Conservation (phyloP, 805 yeast species). For the Ogataea nakhonphanomensis region DNA sequence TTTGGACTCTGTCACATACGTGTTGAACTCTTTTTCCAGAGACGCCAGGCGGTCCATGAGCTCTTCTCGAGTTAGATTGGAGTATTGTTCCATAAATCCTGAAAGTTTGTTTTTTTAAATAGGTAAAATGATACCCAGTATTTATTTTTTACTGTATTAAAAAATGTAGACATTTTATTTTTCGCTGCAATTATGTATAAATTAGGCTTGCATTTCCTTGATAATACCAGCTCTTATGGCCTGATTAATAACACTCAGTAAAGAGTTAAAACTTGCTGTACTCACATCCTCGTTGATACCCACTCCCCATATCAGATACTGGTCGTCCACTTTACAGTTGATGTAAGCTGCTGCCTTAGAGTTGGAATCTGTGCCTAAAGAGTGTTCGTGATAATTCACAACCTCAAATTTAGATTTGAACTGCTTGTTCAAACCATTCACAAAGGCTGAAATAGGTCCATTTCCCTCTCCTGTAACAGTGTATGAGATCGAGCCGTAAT, state of each 20-base stretch:
- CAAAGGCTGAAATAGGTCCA: slow-evolving; percentile 79
- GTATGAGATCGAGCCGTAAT: slow-evolving; percentile 30
- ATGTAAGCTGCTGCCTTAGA: slow-evolving; percentile 77
- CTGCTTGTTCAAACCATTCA: slow-evolving; percentile 52
- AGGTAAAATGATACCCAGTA: slow-evolving; percentile 1
- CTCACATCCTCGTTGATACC: slow-evolving; percentile 57
- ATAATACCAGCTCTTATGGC: slow-evolving; percentile 25
- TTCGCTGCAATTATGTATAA: neutral
- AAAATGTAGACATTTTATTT: no score
- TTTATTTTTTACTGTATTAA: neutral
- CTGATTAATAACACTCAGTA: slow-evolving; percentile 45
- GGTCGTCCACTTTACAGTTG: slow-evolving; percentile 32
- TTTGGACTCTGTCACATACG: slow-evolving; percentile 22
- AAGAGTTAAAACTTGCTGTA: slow-evolving; percentile 50
- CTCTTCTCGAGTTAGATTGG: slow-evolving; percentile 10
- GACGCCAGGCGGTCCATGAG: slow-evolving; percentile 15
- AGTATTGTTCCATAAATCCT: slow-evolving; percentile 6
- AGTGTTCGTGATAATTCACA: slow-evolving; percentile 72
- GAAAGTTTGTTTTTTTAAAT: neutral
- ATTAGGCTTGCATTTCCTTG: slow-evolving; percentile 15
- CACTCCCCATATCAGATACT: slow-evolving; percentile 47
- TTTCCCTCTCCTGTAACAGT: slow-evolving; percentile 63
- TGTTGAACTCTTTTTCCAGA: slow-evolving; percentile 22
- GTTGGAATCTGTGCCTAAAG: slow-evolving; percentile 68
- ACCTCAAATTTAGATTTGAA: slow-evolving; percentile 56